These are phyloP conservation scores for Biancaea sappan DNA, from an alignment of 306 rosid species.

Conservation along the genomic window DNA sequence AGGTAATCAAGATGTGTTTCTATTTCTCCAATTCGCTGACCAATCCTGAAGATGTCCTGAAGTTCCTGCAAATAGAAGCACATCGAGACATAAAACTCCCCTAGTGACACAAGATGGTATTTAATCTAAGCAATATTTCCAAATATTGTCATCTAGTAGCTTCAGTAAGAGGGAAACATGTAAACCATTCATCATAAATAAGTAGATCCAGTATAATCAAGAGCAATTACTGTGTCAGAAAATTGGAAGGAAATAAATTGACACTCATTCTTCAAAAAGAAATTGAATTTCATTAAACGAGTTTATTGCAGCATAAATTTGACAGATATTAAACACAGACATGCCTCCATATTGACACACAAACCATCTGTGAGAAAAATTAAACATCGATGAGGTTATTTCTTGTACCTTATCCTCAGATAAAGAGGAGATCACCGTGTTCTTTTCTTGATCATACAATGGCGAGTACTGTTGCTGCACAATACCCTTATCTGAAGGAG, in stretches of 20 bases:
- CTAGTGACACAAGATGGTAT: background rate
- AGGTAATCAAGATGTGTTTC: background rate
- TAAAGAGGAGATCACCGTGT: background rate
- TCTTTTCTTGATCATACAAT: slow-evolving; percentile 19
- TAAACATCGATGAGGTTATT: background rate
- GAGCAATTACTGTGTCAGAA: background rate
- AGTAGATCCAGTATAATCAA: background rate
- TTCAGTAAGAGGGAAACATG: background rate
- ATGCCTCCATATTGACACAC: background rate
- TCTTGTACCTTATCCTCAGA: slow-evolving; percentile 26
- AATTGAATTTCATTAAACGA: background rate
- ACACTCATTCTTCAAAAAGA: background rate
- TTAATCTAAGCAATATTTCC: background rate
- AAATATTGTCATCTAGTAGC: background rate
- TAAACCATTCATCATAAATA: background rate
- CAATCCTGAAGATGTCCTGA: slow-evolving; percentile 13
- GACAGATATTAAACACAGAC: background rate
- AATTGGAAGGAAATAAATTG: background rate
- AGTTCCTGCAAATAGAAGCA: slow-evolving; percentile 41
- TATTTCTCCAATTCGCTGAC: background rate
- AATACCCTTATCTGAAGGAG: slow-evolving; percentile 6
- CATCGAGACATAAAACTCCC: background rate
- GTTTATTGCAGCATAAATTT: background rate
- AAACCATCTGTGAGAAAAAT: background rate
- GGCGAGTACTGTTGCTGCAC: slow-evolving; percentile 20